Base-by-base conservation (phyloP, 2,329 filamentous ascomycete genomes). In the Beauveria varroae region DNA sequence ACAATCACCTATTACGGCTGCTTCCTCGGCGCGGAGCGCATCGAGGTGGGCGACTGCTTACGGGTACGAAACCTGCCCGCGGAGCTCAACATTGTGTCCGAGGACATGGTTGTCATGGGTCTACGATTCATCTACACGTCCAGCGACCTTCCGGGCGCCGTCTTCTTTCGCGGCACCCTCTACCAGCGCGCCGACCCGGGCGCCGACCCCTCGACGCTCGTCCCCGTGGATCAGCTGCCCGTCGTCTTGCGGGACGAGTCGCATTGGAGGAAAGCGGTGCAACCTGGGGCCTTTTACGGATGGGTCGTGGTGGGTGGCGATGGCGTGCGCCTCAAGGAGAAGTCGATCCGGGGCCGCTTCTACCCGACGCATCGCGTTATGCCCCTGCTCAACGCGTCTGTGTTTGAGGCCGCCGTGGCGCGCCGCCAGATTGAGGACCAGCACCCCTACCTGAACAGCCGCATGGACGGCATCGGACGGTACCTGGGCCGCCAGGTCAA, bases 291-390 rank as follows among this genome's bases (percentile, higher is more conserved):
- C 60, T 75, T 65, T 67, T 78, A 65, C 74, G 74, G 66, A 67
- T 76, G 73, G 67, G 67, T 69, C 3, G 68, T 81, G 47, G 72
- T 78, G 30, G 74, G 73, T 64, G 78, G 73, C 64, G 78, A 81
- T 63, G 78, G 79, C 64, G 70, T 73, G n/a, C 72, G 76, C 50
- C 68, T 82, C 22, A 75, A 78, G 63, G 81, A 84, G 66, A 67
- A 69, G 16, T 74, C 75, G 24, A 75, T 85, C 56, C 75, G 76
- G 62, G 83, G 83, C 56, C 75, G 83, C n/a, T 85, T 85, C 71
- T 85, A 86, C 71, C 79, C 82, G 18, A 80, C 80, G n/a, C 72
- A 78, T 62, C 75, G 77, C 62, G 73, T 86, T 41, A 79, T 83
- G 70, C 76, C 76, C 18, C 76, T 84, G 60, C 71, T 84, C 58